Evolutionary conservation across 2,329 filamentous ascomycete genomes (phyloP).

Genomic region (Lachnellula hyalina): DNA sequence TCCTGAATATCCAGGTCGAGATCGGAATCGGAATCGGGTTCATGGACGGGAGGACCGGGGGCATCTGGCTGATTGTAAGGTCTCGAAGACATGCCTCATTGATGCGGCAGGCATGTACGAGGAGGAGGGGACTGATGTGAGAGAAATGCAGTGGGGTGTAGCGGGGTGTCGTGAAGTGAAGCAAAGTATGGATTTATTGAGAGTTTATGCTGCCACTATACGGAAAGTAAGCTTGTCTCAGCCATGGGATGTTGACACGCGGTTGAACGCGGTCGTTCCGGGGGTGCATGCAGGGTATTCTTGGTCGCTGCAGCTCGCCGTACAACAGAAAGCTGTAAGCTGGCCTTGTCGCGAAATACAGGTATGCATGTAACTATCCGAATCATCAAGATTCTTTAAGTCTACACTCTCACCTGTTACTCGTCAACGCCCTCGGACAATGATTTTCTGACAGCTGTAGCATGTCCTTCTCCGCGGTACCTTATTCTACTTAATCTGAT

Average conservation of each 20-base stretch:
- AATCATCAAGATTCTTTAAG: neutral
- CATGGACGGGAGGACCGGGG: constrained; percentile 59
- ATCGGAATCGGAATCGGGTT: constrained; percentile 62
- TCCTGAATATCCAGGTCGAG: constrained; percentile 74
- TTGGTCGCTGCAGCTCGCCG: constrained; percentile 10
- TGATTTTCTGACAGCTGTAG: constrained; percentile 3
- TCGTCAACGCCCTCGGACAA: neutral
- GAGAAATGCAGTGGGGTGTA: neutral
- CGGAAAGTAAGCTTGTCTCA: too few species aligned
- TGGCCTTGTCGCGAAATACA: constrained; percentile 1
- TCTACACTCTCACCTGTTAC: neutral
- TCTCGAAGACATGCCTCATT: constrained; percentile 35
- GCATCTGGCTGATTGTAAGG: constrained; percentile 30
- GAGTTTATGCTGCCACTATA: neutral
- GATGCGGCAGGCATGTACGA: constrained; percentile 23
- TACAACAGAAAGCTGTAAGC: neutral
- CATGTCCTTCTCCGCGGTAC: constrained; percentile 14
- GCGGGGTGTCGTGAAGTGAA: too few species aligned
- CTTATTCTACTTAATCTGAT: constrained; percentile 19
- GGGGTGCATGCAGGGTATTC: neutral
- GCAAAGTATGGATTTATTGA: neutral
- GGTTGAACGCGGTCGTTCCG: too few species aligned
- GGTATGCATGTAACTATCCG: neutral
- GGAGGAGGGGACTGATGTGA: neutral
- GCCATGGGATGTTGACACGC: too few species aligned